Percentiles rank a stretch among this genome's conserved stretches.
Conservation (phyloP, 2,329 filamentous ascomycete genomes). For the Exophiala dermatitidis region DNA sequence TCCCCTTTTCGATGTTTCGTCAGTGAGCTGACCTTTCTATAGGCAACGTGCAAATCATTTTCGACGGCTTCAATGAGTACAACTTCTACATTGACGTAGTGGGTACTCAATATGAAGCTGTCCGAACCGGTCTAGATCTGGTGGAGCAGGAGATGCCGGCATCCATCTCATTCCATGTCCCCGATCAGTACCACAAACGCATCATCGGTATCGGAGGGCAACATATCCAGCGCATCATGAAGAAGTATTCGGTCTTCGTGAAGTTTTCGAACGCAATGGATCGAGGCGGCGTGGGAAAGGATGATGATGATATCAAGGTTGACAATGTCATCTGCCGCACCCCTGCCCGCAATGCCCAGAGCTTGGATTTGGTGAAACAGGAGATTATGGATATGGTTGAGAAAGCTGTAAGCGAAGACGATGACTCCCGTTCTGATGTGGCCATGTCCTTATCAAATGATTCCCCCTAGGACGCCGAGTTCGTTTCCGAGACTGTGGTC, state of each 20-base stretch:
- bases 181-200: conserved; percentile 97
- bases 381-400: conserved; percentile 99
- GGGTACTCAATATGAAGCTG: conserved; percentile 83
- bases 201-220: conserved; percentile 98
- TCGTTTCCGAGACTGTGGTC: conserved; percentile 85
- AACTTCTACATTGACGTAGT: conserved; percentile 99
- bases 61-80: conserved; percentile 98
- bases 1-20: not conserved
- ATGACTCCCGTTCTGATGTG: conserved; percentile 11
- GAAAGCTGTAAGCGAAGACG: conserved; percentile 59
- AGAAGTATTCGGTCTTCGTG: conserved; percentile 99
- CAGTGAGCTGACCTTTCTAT: conserved; percentile 22
- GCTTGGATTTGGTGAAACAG: conserved; percentile 92
- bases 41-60: conserved; percentile 96
- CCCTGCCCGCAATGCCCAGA: conserved; percentile 92
- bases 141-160: conserved; percentile 99
- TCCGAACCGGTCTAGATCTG: conserved; percentile 82
- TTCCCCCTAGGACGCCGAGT: conserved; percentile 71
- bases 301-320: conserved; percentile 96
- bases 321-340: conserved; percentile 99
- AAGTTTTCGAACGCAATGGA: conserved; percentile 99
- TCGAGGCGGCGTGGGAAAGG: conserved; percentile 82
- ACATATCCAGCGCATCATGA: conserved; percentile 99
- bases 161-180: conserved; percentile 97
- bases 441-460: conserved; percentile 22